Conservation (phyloP, 345 rosid genomes). For the Eucalyptus curtisii region DNA sequence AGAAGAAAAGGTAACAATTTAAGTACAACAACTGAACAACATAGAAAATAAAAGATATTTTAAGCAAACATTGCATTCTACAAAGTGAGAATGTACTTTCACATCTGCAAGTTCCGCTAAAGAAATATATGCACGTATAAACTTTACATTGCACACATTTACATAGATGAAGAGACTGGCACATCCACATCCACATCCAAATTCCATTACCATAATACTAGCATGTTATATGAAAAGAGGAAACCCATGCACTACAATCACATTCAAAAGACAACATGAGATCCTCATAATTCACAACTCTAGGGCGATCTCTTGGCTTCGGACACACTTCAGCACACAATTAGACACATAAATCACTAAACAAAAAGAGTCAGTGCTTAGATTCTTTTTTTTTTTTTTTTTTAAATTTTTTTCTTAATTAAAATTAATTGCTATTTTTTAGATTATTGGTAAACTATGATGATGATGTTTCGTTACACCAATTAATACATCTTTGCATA, state of each 20-base stretch:
- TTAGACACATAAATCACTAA: neutral
- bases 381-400: neutral
- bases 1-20: neutral
- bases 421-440: neutral
- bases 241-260: neutral
- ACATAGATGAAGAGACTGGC: neutral
- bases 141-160: neutral
- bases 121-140: neutral
- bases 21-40: neutral
- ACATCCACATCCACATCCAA: neutral
- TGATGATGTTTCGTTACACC: neutral
- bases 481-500: neutral
- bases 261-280: neutral
- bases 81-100: neutral
- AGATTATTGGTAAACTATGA: neutral
- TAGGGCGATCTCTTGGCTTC: neutral
- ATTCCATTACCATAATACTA: neutral
- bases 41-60: neutral
- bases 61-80: neutral
- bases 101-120: neutral
- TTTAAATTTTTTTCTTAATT: neutral
- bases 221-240: neutral
- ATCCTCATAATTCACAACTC: neutral
- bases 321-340: neutral
- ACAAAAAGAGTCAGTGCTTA: neutral